Base-by-base conservation (phyloP, 139 green algal genomes). In the Micractinium sp. region DNA sequence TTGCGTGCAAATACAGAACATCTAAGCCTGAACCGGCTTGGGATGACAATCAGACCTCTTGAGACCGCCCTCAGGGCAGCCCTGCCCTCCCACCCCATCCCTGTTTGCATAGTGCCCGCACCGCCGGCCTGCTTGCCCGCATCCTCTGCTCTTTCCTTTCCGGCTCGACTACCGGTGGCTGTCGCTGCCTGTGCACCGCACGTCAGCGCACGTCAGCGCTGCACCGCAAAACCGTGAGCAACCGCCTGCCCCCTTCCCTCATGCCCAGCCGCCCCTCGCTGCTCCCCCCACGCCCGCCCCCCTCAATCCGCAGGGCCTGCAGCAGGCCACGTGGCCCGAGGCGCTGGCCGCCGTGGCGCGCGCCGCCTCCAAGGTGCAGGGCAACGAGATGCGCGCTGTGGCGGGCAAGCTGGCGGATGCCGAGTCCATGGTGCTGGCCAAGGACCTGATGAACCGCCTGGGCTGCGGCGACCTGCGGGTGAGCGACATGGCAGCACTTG, bases 331-430 rank as follows among this genome's bases (percentile, higher is more conserved):
- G 3, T 99, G 97, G 97, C 73, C 86, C 47, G 93, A 97, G 33
- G 97, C 97, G 5, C 90, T 99, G 38, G 69, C 67, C 1, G 95
- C 94, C 18, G 87, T 95, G 31, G 90, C 91, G 66, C 79, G 89
- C 12, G 95, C 91, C 13, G 47, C 97, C 27, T 77, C 89, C 39
- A 80, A 69, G 0, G 87, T 94, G 0, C 91, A 94, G 84, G 92
- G 93, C 76, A 92, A 94, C 82, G 89, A 98, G 91, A 96, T 99
- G 71, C 95, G 94, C 63, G 97, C 93, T 14, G 91, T 98, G 67
- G 95, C 94, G 20, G 98, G 98, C 88, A 98, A 97, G 94, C 95
- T 99, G 73, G 93, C 96, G 0, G 98, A 99, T 82, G 96, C 95
- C 2, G 98, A 99, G 95, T 93, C 93, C 81, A 96, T 99, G 93